Evolutionary conservation across 257 asterid genomes (phyloP).

Genomic region (Apocynum venetum): DNA sequence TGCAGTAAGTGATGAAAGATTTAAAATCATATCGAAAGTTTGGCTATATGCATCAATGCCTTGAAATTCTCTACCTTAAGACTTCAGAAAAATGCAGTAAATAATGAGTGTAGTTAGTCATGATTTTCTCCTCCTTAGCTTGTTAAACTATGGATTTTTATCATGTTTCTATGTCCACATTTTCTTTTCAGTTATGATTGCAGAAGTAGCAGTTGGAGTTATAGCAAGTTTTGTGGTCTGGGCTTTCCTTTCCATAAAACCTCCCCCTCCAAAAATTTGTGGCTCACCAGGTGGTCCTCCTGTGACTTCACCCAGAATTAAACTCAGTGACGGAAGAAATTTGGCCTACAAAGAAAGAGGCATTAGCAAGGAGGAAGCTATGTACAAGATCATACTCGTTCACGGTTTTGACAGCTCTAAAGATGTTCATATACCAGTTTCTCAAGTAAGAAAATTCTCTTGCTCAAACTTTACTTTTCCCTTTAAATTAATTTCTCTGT

Average conservation of each 20-base stretch:
- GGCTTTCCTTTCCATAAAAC: slow-evolving; percentile 9
- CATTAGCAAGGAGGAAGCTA: slow-evolving; percentile 11
- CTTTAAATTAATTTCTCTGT: background rate
- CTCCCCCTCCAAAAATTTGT: slow-evolving; percentile 14
- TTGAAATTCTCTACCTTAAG: background rate
- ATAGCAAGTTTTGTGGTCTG: slow-evolving; percentile 2
- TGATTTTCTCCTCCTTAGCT: background rate
- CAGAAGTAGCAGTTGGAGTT: slow-evolving; percentile 8
- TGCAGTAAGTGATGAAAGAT: background rate
- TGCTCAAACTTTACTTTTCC: background rate
- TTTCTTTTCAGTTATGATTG: slow-evolving; percentile 12
- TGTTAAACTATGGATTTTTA: background rate
- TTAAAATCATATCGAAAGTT: background rate
- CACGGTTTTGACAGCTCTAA: slow-evolving; percentile 21
- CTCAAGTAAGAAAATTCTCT: slow-evolving; percentile 1
- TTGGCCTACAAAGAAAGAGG: slow-evolving; percentile 21
- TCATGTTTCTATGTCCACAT: background rate
- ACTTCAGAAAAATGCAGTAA: background rate
- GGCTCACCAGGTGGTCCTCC: slow-evolving; percentile 19
- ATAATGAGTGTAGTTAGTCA: background rate
- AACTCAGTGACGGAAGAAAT: slow-evolving; percentile 20
- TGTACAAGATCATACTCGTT: slow-evolving; percentile 10
- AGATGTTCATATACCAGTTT: slow-evolving; percentile 10
- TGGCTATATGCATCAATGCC: background rate
- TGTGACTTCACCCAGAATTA: slow-evolving; percentile 18